Conservation (phyloP, 2,329 filamentous ascomycete genomes). For the Colletotrichum gloeosporioides region DNA sequence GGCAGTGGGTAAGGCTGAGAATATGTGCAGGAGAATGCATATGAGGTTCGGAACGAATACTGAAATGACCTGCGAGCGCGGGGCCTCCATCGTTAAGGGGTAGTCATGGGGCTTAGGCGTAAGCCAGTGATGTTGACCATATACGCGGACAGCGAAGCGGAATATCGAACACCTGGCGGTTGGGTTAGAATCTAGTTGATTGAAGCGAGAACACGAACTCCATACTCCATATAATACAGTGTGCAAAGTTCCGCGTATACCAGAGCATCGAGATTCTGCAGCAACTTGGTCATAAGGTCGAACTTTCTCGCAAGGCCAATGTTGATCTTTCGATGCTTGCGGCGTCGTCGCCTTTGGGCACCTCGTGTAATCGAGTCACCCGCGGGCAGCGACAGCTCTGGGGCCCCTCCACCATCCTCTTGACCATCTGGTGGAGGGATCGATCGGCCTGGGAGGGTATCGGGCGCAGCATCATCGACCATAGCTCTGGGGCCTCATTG, state of each 20-base stretch:
- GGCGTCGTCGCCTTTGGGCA: conserved; percentile 35
- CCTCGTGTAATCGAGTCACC: conserved; percentile 24
- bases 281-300: conserved; percentile 64
- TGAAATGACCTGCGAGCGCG: conserved; percentile 60
- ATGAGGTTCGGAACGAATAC: conserved; percentile 64
- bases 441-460: conserved; percentile 39
- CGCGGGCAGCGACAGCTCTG: background rate
- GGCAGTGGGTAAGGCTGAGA: conserved; percentile 60
- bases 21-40: conserved; percentile 65
- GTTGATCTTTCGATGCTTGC: conserved; percentile 42
- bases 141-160: conserved; percentile 62
- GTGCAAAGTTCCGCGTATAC: conserved; percentile 69
- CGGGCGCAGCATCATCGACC: conserved; percentile 56
- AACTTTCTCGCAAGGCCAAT: conserved; percentile 61
- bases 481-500: conserved; percentile 45
- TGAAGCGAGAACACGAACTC: background rate
- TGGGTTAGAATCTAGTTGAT: conserved; percentile 17
- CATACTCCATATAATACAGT: conserved; percentile 75
- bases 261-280: conserved; percentile 65
- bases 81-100: conserved; percentile 60
- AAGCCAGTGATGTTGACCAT: conserved; percentile 68
- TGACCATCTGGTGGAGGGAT: conserved; percentile 24
- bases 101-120: conserved; percentile 66
- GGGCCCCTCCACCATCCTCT: conserved; percentile 17
- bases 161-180: conserved; percentile 66